phyloP scores from a whole-genome alignment of 805 yeast species.

The Schwanniomyces sp. region DNA sequence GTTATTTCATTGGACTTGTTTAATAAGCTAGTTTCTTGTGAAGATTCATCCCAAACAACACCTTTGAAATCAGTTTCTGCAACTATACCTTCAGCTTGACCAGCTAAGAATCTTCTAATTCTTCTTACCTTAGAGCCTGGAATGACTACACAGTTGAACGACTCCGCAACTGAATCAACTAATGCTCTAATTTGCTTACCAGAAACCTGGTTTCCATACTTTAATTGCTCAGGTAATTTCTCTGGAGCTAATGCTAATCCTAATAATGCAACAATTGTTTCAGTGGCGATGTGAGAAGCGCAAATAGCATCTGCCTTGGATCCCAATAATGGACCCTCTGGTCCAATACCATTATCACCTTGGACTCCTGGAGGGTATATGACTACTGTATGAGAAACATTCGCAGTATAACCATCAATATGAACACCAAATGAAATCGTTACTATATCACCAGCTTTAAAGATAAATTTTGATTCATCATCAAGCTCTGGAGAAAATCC shows the following conservation, averaged over 20 bases:
- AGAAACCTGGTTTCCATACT: slow-evolving; percentile 46
- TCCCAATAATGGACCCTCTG: slow-evolving; percentile 81
- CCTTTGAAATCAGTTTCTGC: slow-evolving; percentile 93
- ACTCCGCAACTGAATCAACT: slow-evolving; percentile 84
- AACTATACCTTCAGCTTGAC: slow-evolving; percentile 90
- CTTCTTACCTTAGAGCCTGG: slow-evolving; percentile 94
- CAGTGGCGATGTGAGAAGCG: slow-evolving; percentile 87
- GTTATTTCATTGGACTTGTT: slow-evolving; percentile 32
- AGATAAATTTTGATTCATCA: slow-evolving; percentile 47
- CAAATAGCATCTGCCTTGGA: slow-evolving; percentile 84
- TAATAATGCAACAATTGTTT: slow-evolving; percentile 75
- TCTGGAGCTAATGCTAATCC: slow-evolving; percentile 76
- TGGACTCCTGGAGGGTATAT: slow-evolving; percentile 66
- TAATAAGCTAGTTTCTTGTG: slow-evolving; percentile 66
- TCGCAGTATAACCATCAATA: slow-evolving; percentile 91
- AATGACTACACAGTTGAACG: slow-evolving; percentile 79
- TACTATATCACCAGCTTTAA: slow-evolving; percentile 79
- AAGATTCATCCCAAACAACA: slow-evolving; percentile 82
- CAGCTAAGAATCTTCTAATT: slow-evolving; percentile 89
- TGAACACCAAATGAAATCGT: slow-evolving; percentile 87
- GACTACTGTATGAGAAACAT: slow-evolving; percentile 82
- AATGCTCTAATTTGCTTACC: slow-evolving; percentile 70
- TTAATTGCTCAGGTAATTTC: slow-evolving; percentile 58
- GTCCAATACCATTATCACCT: slow-evolving; percentile 36
- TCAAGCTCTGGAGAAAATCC: slow-evolving; percentile 89